Evolutionary conservation across 768 basidiomycete species (phyloP), one percentile per base, ranked within the genome.

Genomic region (Russula brevipes): DNA sequence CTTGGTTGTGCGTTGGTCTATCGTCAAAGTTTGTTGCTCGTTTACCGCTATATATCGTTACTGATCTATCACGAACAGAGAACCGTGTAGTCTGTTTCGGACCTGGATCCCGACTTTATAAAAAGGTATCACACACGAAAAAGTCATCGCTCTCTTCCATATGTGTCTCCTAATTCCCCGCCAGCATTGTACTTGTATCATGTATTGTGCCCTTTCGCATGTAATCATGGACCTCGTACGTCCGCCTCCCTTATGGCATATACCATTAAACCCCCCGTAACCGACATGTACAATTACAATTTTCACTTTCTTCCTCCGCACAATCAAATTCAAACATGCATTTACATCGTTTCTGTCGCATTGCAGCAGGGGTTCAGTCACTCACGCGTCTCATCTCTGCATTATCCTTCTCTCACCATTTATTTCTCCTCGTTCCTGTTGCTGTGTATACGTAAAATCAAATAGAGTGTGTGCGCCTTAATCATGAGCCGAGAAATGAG

Each of bases 1-100:
- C 54, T 79, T 91, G 54, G 76, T 88, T 42, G 73, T 85, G 36
- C 87, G 90, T 70, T 92, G 89, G 89, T 87, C 90, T 5, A 77
- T 84, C 33, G 86, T 91, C 58, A 91, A 89, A 78, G 89, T 88
- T 67, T 10, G 79, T 66, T 39, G 19, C 17, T 1, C 45, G 12
- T 33, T 39, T 35, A 0, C 3, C 1, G 2, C 8, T 5, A 14
- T 39, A 12, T 16, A 12, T 38, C 30, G 4, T 59, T 10, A 30
- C 44, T 24, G n/a, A 10, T 51, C 1, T 5, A 30, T 14, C 24
- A 16, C 50, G 24, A n/a, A 31, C 31, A 64, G 63, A 59, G 63
- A 55, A 64, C 63, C 5, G 63, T 64, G 5, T 64, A 64, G 41
- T 36, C 36, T 10, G 16, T 33, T 31, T 16, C 4, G 17, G 39